Conservation (phyloP, 495 filamentous ascomycete species). For the Penicillium psychrofluorescens region DNA sequence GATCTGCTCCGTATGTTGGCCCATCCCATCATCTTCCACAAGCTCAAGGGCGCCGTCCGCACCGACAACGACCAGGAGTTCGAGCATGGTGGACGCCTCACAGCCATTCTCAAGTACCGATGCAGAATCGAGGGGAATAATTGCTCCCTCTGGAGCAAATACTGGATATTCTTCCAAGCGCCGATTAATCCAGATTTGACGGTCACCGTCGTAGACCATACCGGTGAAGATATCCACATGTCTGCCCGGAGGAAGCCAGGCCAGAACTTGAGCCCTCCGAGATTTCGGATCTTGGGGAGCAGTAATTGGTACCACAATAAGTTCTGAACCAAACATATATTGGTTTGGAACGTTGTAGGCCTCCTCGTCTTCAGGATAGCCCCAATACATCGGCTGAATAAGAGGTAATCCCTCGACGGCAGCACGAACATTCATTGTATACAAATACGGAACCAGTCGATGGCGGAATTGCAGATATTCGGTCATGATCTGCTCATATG, state of each 20-base stretch:
- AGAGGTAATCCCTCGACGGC: conserved; percentile 38
- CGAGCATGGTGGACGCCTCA: conserved; percentile 27
- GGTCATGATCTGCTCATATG: conserved; percentile 34
- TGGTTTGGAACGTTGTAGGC: conserved; percentile 47
- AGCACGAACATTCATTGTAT: conserved; percentile 45
- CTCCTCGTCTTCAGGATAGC: conserved; percentile 33
- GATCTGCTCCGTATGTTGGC: conserved; percentile 2
- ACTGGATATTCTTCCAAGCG: conserved; percentile 37
- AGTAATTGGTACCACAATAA: conserved; percentile 48
- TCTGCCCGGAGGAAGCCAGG: conserved; percentile 43
- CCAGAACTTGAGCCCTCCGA: conserved; percentile 27
- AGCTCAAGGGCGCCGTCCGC: conserved; percentile 30
- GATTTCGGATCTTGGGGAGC: conserved; percentile 30
- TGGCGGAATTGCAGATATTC: conserved; percentile 43
- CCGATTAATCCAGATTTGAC: conserved; percentile 38
- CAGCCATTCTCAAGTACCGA: conserved; percentile 31
- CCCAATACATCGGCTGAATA: conserved; percentile 55
- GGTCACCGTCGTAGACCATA: conserved; percentile 44
- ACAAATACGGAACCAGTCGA: conserved; percentile 48
- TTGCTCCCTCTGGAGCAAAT: conserved; percentile 46
- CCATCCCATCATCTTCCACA: conserved; percentile 3
- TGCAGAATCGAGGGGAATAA: conserved; percentile 41
- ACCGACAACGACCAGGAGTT: conserved; percentile 46
- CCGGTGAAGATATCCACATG: conserved; percentile 47
- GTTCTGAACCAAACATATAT: conserved; percentile 45